Conservation (phyloP, 192 early-diverging fungal genomes). For the Coemansia sp. region DNA sequence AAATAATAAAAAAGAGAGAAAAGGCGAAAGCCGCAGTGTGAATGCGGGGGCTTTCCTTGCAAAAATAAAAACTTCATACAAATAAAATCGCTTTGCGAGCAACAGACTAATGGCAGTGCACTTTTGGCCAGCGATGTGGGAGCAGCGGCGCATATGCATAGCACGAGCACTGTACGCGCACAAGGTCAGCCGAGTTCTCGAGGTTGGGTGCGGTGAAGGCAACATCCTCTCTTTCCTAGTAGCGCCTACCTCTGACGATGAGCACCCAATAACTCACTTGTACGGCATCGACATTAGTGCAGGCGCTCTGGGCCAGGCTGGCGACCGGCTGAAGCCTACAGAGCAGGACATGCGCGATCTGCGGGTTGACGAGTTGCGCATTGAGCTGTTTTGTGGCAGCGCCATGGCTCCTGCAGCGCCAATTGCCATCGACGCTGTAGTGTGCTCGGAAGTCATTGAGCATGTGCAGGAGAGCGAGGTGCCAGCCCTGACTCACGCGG, state of each 20-base stretch:
- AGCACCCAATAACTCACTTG: conserved; percentile 55
- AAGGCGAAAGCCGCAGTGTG: too few relatives aligned
- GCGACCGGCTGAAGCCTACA: conserved; percentile 57
- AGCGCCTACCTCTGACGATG: conserved; percentile 49
- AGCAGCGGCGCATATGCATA: conserved; percentile 71
- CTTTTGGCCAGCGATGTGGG: conserved; percentile 73
- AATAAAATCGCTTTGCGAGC: too few relatives aligned
- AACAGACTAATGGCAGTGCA: conserved; percentile 23
- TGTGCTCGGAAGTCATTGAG: conserved; percentile 83
- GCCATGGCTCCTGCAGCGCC: conserved; percentile 9
- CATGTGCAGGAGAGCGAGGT: conserved; percentile 65
- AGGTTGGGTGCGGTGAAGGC: conserved; percentile 87
- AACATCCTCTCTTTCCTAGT: conserved; percentile 64
- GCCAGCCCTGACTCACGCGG: conserved; percentile 55
- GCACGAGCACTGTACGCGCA: conserved; percentile 53
- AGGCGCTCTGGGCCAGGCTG: conserved; percentile 45
- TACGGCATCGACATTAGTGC: conserved; percentile 70
- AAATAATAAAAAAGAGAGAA: background rate
- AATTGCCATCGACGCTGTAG: conserved; percentile 62
- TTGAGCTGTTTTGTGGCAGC: conserved; percentile 68
- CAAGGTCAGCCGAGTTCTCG: conserved; percentile 61
- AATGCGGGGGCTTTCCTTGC: too few relatives aligned
- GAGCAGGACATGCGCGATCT: conserved; percentile 57
- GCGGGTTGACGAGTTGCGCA: conserved; percentile 57
- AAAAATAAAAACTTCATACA: too few relatives aligned